These are phyloP conservation scores for Tricholoma sp. DNA, from an alignment of 768 basidiomycete species.

Conservation along the genomic window DNA sequence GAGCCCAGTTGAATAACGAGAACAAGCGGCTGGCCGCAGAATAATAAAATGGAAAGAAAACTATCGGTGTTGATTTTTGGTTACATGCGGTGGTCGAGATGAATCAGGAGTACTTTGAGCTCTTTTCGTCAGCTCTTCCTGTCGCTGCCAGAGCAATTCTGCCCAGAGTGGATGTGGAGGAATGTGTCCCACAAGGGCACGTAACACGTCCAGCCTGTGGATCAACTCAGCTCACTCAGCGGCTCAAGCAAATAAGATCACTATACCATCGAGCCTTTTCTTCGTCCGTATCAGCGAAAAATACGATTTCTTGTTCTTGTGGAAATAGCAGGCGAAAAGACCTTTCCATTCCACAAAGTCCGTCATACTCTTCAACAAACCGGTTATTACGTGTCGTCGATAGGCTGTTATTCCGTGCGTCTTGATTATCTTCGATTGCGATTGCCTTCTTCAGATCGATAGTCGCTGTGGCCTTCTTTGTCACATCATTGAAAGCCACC, in stretches of 20 bases:
- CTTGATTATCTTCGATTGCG: constrained; percentile 72
- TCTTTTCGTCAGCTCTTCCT: constrained; percentile 37
- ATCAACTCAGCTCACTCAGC: constrained; percentile 1
- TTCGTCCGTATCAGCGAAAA: constrained; percentile 88
- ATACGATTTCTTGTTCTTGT: constrained; percentile 72
- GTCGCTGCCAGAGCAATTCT: constrained; percentile 83
- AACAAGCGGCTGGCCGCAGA: background rate
- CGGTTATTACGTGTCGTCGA: constrained; percentile 30
- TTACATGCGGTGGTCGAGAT: constrained; percentile 11
- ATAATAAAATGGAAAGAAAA: background rate
- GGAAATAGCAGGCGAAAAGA: constrained; percentile 85
- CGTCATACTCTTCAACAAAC: constrained; percentile 55
- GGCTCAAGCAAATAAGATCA: background rate
- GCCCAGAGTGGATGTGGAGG: constrained; percentile 94
- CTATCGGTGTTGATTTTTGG: constrained; percentile 17
- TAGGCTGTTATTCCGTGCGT: constrained; percentile 43
- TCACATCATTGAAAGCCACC: constrained; percentile 89
- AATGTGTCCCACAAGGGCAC: constrained; percentile 81
- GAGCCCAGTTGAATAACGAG: background rate
- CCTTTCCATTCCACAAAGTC: constrained; percentile 65
- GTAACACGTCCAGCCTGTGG: constrained; percentile 78
- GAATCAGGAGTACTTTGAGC: constrained; percentile 4
- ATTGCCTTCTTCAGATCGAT: constrained; percentile 86
- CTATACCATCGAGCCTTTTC: constrained; percentile 84
- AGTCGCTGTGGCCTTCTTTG: constrained; percentile 84